These are phyloP conservation scores for Salix viminalis DNA, from an alignment of 345 rosid genomes.

Conservation along the genomic window DNA sequence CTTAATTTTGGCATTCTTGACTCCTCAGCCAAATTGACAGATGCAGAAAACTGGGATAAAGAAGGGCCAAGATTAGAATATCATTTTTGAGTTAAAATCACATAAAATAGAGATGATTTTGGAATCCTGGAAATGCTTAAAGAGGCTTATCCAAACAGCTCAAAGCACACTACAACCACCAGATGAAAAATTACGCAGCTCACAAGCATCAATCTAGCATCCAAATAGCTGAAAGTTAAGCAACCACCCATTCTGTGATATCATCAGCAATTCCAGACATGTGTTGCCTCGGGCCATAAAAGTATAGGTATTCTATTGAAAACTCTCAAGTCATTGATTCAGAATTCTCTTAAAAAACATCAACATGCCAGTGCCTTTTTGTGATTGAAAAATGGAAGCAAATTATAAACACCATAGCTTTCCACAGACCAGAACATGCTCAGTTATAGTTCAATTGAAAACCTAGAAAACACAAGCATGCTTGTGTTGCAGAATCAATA, in stretches of 20 bases:
- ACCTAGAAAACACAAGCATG: background rate
- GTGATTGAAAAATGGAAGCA: background rate
- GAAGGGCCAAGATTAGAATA: conserved; percentile 1
- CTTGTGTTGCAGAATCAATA: background rate
- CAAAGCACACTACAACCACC: background rate
- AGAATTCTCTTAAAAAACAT: background rate
- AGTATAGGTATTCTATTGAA: background rate
- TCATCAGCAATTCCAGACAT: background rate
- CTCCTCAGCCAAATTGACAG: conserved; percentile 65
- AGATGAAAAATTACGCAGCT: background rate
- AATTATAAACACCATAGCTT: background rate
- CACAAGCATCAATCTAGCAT: background rate
- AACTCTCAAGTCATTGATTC: background rate
- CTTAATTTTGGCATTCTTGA: conserved; percentile 55
- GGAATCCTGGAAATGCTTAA: background rate
- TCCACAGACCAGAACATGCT: background rate
- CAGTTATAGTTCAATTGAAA: background rate
- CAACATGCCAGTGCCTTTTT: background rate
- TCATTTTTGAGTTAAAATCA: background rate
- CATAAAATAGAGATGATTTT: background rate
- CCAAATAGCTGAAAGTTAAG: background rate
- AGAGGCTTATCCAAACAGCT: background rate
- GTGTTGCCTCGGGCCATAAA: background rate
- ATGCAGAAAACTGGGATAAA: conserved; percentile 48
- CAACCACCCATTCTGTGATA: background rate